These are phyloP conservation scores for Plantago elongata DNA, from an alignment of 257 asterid genomes.

Conservation along the genomic window DNA sequence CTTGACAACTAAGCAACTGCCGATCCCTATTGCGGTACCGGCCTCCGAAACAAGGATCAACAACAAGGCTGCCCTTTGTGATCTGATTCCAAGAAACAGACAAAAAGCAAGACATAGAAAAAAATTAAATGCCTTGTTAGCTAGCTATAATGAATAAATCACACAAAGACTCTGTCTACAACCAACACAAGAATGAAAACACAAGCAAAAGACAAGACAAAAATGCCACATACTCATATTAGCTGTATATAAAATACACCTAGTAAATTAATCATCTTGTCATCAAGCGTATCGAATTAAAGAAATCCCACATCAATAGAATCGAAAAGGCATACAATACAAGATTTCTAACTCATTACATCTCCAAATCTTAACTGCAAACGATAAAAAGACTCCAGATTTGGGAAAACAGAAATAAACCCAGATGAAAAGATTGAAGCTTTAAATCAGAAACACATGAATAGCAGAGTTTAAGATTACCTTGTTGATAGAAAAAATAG, in stretches of 20 bases:
- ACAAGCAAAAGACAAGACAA: slow-evolving; percentile 9
- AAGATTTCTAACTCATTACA: neutral
- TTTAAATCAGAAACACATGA: slow-evolving; percentile 2
- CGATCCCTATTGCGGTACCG: slow-evolving; percentile 12
- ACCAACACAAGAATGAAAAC: neutral
- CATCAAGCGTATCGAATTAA: neutral
- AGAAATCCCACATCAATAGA: slow-evolving; percentile 13
- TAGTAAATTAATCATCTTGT: neutral
- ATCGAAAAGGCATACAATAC: slow-evolving; percentile 16
- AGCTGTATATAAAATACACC: no score
- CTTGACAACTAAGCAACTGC: neutral
- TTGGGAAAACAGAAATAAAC: neutral
- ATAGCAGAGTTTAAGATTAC: neutral
- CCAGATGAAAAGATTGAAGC: neutral
- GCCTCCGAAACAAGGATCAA: slow-evolving; percentile 15
- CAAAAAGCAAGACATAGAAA: neutral
- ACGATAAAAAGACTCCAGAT: neutral
- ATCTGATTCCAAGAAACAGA: slow-evolving; percentile 16
- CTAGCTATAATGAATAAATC: neutral
- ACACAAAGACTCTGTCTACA: slow-evolving; percentile 17
- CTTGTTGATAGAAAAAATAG: neutral
- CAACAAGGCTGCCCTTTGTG: slow-evolving; percentile 1
- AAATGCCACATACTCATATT: neutral
- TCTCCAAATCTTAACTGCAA: neutral
- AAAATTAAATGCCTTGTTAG: neutral